Evolutionary conservation across 495 filamentous ascomycete genomes (phyloP), one percentile per base, ranked within the genome.

Genomic region (Neohortaea acidophila): DNA sequence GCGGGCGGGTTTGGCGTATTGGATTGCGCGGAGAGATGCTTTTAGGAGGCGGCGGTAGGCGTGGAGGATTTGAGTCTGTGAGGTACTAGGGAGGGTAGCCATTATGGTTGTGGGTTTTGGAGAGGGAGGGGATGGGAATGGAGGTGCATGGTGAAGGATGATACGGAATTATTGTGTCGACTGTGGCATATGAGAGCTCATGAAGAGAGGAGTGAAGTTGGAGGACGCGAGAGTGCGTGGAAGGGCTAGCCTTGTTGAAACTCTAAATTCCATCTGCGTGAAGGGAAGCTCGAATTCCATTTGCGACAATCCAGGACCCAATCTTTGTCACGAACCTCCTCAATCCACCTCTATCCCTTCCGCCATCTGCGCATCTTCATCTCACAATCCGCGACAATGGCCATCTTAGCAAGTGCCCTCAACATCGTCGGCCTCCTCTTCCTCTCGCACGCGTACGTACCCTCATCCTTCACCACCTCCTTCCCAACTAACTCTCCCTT

Each of bases 41-140:
- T 79, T 75, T 48, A 79, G 80, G 26, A 97, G 66, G 24, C 72
- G 63, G 38, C 89, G 77, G 60, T 97, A 97, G 28, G 84, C 75
- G 51, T 73, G 64, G 28, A 83, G 48, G 32, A 94, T 54, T 11
- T 73, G 59, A 2, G 4, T 10, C 3, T 2, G 12, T 13, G 42
- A 19, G 23, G 41, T 32, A 21, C 28, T 5, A 15, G 32, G 10
- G 32, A 10, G 4, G 17, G 21, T 34, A 8, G n/a, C 24, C 24
- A 27, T 27, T 7, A 8, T 27, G 24, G 24, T 27, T 7, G 7
- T 27, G 8, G 24, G 24, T 27, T 7, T 7, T 27, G 24, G n/a
- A n/a, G n/a, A n/a, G n/a, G n/a, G n/a, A n/a, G n/a, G n/a, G n/a
- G n/a, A n/a, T n/a, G n/a, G n/a, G n/a, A n/a, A n/a, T n/a, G n/a